phyloP scores from a whole-genome alignment of 345 rosid genomes.

The Aethionema arabicum region DNA sequence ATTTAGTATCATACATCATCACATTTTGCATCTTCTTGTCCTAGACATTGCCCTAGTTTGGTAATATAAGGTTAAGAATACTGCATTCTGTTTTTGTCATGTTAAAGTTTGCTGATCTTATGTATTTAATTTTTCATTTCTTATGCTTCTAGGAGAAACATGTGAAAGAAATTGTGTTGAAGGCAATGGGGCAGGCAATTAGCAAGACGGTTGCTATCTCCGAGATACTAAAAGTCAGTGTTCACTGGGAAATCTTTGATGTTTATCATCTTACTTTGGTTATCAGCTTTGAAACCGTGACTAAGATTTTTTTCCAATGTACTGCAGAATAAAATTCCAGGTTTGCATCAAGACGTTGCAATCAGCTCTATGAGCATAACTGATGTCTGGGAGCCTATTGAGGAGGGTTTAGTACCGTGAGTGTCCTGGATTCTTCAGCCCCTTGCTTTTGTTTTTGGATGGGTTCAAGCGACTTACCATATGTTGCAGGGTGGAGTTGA shows the following conservation, averaged over 20 bases:
- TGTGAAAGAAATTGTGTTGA: constrained; percentile 69
- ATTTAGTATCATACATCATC: neutral
- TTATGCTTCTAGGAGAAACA: constrained; percentile 52
- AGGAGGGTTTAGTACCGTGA: constrained; percentile 94
- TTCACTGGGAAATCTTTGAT: neutral
- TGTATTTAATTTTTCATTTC: neutral
- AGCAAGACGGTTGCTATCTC: constrained; percentile 84
- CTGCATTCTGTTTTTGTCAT: neutral
- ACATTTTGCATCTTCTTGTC: neutral
- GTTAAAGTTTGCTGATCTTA: neutral
- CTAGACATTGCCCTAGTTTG: neutral
- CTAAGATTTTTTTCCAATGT: constrained; percentile 13
- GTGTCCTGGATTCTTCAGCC: constrained; percentile 29
- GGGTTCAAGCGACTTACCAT: constrained; percentile 19
- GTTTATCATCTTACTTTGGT: neutral
- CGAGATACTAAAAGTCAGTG: constrained; percentile 72
- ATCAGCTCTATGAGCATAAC: constrained; percentile 90
- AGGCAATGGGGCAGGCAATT: constrained; percentile 96
- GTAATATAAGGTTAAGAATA: neutral
- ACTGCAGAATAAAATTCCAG: constrained; percentile 69
- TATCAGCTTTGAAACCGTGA: neutral
- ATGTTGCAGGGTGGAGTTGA: constrained; percentile 85
- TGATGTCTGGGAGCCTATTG: constrained; percentile 94
- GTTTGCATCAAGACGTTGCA: constrained; percentile 81
- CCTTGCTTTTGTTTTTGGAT: neutral